A percentile compares a stretch with the other conserved stretches of the same genome.
Evolutionary conservation across 805 yeast genomes (phyloP).

Genomic region (Saccharomyces eubayanus): DNA sequence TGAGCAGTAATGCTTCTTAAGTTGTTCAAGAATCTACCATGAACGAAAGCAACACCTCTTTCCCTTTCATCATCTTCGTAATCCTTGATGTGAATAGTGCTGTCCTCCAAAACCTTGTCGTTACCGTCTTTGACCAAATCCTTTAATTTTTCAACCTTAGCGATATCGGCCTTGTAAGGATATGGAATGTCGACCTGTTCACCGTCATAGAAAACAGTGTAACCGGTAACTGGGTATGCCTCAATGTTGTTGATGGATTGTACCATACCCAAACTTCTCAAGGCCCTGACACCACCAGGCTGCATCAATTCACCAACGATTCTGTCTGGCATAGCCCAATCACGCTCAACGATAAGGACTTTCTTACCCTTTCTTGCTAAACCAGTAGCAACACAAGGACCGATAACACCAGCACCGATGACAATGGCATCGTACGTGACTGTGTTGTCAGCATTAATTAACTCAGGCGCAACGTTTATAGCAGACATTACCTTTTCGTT

Average conservation of each 20-base stretch:
- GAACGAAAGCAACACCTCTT: constrained; percentile 83
- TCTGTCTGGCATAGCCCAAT: constrained; percentile 87
- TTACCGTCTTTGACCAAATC: constrained; percentile 50
- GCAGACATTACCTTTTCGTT: background rate
- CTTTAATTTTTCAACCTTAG: constrained; percentile 43
- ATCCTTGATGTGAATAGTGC: constrained; percentile 39
- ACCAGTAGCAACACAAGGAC: constrained; percentile 86
- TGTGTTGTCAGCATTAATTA: constrained; percentile 25
- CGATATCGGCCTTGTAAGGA: constrained; percentile 50
- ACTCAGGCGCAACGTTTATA: constrained; percentile 4
- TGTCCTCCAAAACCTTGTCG: constrained; percentile 45
- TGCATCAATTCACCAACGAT: constrained; percentile 96
- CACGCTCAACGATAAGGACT: constrained; percentile 72
- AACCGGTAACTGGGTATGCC: constrained; percentile 72
- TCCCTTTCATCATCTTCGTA: constrained; percentile 54
- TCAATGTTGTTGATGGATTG: constrained; percentile 43
- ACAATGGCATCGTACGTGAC: constrained; percentile 68
- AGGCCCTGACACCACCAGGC: constrained; percentile 89
- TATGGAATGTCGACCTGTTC: constrained; percentile 56
- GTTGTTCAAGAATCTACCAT: constrained; percentile 78
- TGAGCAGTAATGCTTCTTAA: constrained; percentile 59
- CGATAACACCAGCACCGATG: constrained; percentile 98
- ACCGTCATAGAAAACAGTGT: constrained; percentile 63
- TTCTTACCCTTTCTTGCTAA: constrained; percentile 83
- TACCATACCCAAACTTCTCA: constrained; percentile 74